Base-by-base conservation (phyloP, 805 yeast genomes). In the Hanseniaspora taiwanica region DNA sequence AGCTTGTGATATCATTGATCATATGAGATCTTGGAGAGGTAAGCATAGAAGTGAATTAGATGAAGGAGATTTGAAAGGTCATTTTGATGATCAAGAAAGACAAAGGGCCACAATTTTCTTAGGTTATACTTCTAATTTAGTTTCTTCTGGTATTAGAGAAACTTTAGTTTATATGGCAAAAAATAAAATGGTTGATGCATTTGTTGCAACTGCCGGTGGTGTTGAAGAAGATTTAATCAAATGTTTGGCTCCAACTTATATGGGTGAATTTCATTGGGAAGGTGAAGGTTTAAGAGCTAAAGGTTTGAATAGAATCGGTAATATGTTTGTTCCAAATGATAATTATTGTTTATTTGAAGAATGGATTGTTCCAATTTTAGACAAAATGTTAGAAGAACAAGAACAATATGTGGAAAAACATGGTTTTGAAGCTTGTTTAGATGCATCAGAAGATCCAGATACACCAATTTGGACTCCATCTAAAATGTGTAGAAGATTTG, bases 181-280 rank as follows among this genome's bases (percentile, higher is more conserved):
- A 61, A 78, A 93, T 65, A 89, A 86, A 61, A 82, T 81, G 74
- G 95, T 91, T 35, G 81, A 86, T 52, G 97, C 94, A 14, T 76
- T 91, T 52, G 98, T 91, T 38, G 81, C 97, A n/a, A 74, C 89
- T 46, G 98, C 96, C 18, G 99, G 99, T 49, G 99, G 98, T 49
- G 78, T 91, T 46, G 99, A 91, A 60, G 99, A 91, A 65, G 99
- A 91, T 63, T 65, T 91, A 38, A 91, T 91, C 68, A 91, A 91
- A 62, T 86, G 95, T 58, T 68, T 91, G 42, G 98, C 97, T 2
- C 96, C 96, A 42, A 91, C 99, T 6, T 87, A 78, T 54, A 67
- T 93, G 69, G 96, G 98, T 40, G 96, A 86, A 38, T 91, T 86
- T 60, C 59, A 80, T 35, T 68, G 89, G 49, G 75, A 78, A 13